Base-by-base conservation (phyloP, 2,329 filamentous ascomycete genomes). In the Aspergillus arachidicola region DNA sequence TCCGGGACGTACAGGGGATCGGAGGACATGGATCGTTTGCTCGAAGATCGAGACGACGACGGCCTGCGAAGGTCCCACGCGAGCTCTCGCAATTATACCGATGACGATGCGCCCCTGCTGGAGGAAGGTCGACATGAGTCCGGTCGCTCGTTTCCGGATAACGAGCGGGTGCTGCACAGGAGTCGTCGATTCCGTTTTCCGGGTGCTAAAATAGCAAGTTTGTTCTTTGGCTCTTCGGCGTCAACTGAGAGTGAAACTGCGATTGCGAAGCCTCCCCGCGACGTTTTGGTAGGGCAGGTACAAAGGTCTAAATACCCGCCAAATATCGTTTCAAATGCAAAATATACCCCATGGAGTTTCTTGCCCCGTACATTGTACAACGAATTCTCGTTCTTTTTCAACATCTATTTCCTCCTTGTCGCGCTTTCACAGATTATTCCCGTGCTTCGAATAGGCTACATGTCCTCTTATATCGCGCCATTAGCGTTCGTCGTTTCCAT, bases 301-400 rank as follows among this genome's bases (percentile, higher is more conserved):
- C 94, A 96, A 74, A 78, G 87, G 32, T 84, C 89, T 57, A 89
- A 90, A 69, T 98, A 94, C 76, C 94, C 95, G 11, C 88, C 91
- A 10, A 99, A 99, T 78, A 86, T 93, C 61, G 87, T 99, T 56
- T 98, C 94, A 41, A 98, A 99, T 76, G 94, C 95, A 60, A 99
- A 98, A 84, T 99, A 99, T 78, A 98, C 94, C 34, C 89, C 94
- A 1, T 90, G 94, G 82, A 97, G 91, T 58, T 99, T 99, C 78
- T 85, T 99, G 16, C 96, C 96, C 2, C 85, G 94, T 58, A 99
- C 95, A 0, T 83, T 99, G 26, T 99, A 97, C 80, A 98, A 98
- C 80, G 95, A 99, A 76, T 99, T 99, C 77, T 97, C 94, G 64
- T 99, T 98, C 83, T 99, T 99, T 81, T 97, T 99, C 85, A 99